Evolutionary conservation across 129 eudicot species (phyloP).

Genomic region (Tagetes erecta): DNA sequence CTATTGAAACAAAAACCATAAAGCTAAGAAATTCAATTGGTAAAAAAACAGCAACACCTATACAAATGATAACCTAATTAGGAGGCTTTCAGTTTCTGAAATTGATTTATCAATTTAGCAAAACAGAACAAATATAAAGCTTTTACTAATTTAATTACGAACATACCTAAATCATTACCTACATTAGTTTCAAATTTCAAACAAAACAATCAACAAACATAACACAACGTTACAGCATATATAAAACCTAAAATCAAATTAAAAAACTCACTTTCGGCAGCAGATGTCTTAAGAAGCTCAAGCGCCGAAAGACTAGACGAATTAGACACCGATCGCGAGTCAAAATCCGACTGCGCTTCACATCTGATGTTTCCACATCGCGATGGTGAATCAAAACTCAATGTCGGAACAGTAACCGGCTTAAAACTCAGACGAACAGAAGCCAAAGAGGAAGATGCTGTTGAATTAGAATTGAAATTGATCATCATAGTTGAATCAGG

Average conservation of each 20-base stretch:
- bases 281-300: slow-evolving; percentile 67
- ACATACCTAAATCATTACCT: background rate
- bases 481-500: slow-evolving; percentile 23
- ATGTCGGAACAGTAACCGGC: slow-evolving; percentile 5
- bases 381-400: slow-evolving; percentile 20
- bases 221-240: background rate
- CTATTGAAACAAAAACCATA: slow-evolving; percentile 4
- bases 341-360: slow-evolving; percentile 29
- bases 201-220: background rate
- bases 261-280: slow-evolving; percentile 58
- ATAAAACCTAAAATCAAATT: background rate
- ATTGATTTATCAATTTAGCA: background rate
- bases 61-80: background rate
- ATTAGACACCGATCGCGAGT: slow-evolving; percentile 30
- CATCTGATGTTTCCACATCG: slow-evolving; percentile 42
- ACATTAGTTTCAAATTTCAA: background rate
- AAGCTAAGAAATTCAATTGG: background rate
- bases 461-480: slow-evolving; percentile 11
- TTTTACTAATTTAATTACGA: background rate
- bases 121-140: background rate
- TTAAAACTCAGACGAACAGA: slow-evolving; percentile 17
- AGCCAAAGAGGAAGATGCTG: slow-evolving; percentile 23
- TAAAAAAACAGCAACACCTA: background rate
- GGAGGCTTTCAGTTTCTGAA: background rate
- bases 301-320: slow-evolving; percentile 51